Evolutionary conservation across 2,329 filamentous ascomycete genomes (phyloP).

Genomic region (Cadophora sp.): DNA sequence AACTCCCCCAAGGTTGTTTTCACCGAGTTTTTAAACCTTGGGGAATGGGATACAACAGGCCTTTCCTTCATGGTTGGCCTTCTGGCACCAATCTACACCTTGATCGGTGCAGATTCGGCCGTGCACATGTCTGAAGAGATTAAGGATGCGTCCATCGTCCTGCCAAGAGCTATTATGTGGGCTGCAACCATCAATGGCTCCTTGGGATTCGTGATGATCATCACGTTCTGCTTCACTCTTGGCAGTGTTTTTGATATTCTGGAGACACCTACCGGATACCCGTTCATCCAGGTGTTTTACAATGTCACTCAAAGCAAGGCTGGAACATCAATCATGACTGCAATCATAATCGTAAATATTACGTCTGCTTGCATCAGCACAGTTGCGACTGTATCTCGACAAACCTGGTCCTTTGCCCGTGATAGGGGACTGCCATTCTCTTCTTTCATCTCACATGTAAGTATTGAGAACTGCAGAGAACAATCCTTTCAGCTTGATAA

Average conservation of each 20-base stretch:
- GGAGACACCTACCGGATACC: conserved; percentile 51
- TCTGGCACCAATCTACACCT: conserved; percentile 44
- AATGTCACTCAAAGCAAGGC: conserved; percentile 53
- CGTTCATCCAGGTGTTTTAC: conserved; percentile 59
- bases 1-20: conserved; percentile 39
- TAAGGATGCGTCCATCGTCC: conserved; percentile 52
- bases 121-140: conserved; percentile 57
- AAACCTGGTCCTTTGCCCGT: conserved; percentile 53
- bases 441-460: conserved; percentile 46
- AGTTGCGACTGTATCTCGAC: conserved; percentile 46
- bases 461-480: background rate
- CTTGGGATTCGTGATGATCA: conserved; percentile 50
- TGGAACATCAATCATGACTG: conserved; percentile 55
- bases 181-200: conserved; percentile 55
- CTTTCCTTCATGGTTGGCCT: conserved; percentile 49
- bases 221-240: conserved; percentile 48
- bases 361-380: conserved; percentile 48
- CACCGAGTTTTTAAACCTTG: conserved; percentile 43
- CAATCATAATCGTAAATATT: conserved; percentile 50
- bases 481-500: background rate
- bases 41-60: conserved; percentile 44
- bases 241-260: conserved; percentile 48
- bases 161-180: conserved; percentile 54
- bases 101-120: conserved; percentile 39
- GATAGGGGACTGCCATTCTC: conserved; percentile 53